These are phyloP conservation scores for Hirsutella minnesotensis DNA, from an alignment of 2,329 filamentous ascomycete species.

Conservation along the genomic window DNA sequence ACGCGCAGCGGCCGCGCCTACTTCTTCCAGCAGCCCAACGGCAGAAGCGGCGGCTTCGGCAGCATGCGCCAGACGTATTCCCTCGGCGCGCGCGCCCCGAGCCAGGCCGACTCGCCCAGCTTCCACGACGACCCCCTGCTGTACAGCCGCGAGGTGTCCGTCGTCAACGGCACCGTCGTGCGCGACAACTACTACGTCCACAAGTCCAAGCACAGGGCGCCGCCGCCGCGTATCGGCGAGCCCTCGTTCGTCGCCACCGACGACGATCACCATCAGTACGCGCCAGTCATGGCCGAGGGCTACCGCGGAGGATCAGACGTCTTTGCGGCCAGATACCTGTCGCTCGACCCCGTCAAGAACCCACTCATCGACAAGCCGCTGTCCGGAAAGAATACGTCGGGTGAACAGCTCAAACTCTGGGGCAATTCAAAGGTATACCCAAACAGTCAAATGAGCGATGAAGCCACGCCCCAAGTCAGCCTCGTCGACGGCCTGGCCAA, in stretches of 20 bases:
- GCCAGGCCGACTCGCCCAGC: constrained; percentile 6
- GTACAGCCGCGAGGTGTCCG: constrained; percentile 45
- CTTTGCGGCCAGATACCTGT: background rate
- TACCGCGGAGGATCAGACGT: background rate
- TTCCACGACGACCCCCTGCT: constrained; percentile 25
- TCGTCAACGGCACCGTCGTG: constrained; percentile 40
- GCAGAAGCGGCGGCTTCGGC: constrained; percentile 38
- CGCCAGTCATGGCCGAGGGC: background rate
- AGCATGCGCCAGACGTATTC: constrained; percentile 43
- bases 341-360: background rate
- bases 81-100: constrained; percentile 29
- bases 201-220: background rate
- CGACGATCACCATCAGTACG: background rate
- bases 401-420: no score
- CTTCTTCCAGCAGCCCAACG: constrained; percentile 37
- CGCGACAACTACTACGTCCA: constrained; percentile 27
- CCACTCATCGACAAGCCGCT: background rate
- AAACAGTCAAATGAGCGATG: no score
- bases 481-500: no score
- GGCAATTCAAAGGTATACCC: no score
- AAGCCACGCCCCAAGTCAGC: no score
- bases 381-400: background rate
- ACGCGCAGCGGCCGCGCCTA: constrained; percentile 44
- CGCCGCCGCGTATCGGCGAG: background rate
- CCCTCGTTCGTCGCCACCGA: background rate